Base-by-base conservation (phyloP, 176 grass and related monocot genomes). In the Eleusine coracana region DNA sequence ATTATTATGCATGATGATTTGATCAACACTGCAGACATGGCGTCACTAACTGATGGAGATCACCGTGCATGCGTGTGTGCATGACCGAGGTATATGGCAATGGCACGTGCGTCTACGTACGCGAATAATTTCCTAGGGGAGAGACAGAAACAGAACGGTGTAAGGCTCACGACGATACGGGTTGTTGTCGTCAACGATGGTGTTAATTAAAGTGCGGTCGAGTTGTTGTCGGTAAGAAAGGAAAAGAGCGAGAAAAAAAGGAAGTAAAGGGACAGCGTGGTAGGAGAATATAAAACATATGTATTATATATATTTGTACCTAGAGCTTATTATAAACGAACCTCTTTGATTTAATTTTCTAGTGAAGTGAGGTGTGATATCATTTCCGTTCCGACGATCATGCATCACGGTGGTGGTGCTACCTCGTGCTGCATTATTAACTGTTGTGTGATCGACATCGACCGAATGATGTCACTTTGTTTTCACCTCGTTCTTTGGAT, bases 41-140 rank as follows among this genome's bases (percentile, higher is more conserved):
- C 83, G 77, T 70, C 80, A 83, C 86, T 70, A 56, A 76, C 70
- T 83, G 20, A 10, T 31, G 60, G 6, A 31, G 25, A 63, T 15
- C 46, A 52, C 48, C 39, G 11, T 72, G 21, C 67, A 7, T 67
- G 25, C 14, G 20, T 56, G 27, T 6, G 44, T 16, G 21, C 42
- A 46, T 58, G 73, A 31, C 10, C 52, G 16, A 18, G 73, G 8
- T 75, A 70, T 75, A 70, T 75, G 70, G 80, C 82, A 66, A 17
- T 40, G 79, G 79, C 76, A 82, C 88, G 83, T 61, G 64, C 16
- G 44, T 16, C 44, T 45, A 60, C 28, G 14, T 31, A 64, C 21
- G 66, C 67, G 31, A 94, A 94, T 94, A 88, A 91, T 83, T 81
- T 78, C 25, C 25, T 82, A 82, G 78, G 68, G 31, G 31, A 34